Evolutionary conservation across 305 asterid species (phyloP).

Genomic region (Euphrasia arctica): DNA sequence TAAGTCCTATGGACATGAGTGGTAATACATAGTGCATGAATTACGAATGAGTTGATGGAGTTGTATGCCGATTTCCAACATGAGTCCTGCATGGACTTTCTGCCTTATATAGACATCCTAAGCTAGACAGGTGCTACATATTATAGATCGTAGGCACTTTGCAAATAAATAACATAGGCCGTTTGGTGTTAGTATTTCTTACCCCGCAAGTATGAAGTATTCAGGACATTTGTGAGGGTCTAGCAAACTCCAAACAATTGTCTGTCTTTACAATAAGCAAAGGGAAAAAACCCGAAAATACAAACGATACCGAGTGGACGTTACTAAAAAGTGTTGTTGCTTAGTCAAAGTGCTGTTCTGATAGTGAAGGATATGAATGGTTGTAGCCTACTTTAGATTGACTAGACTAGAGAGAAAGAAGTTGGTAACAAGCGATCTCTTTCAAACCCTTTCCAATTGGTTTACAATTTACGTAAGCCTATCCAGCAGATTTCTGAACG

Average conservation of each 20-base stretch:
- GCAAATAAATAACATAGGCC: background rate
- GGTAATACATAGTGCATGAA: constrained; percentile 14
- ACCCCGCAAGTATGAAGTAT: background rate
- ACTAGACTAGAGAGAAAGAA: no score
- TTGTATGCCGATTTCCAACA: no score
- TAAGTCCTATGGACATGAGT: constrained; percentile 29
- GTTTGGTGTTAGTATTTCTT: background rate
- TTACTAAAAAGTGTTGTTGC: no score
- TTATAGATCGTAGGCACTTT: constrained; percentile 12
- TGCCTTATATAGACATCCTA: constrained; percentile 6
- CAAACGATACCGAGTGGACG: no score
- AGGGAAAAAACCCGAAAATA: background rate
- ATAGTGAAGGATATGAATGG: no score
- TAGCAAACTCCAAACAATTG: background rate
- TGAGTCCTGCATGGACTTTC: constrained; percentile 10
- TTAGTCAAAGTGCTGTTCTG: no score
- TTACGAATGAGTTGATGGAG: no score
- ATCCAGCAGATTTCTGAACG: no score
- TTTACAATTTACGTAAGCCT: no score
- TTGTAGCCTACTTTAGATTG: no score
- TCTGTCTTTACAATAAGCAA: background rate
- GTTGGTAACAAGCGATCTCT: no score
- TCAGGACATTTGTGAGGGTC: background rate
- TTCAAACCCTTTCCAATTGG: constrained; percentile 1
- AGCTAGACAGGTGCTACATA: no score